Evolutionary conservation across 495 filamentous ascomycete species (phyloP), one percentile per base, ranked within the genome.

Genomic region (Clavariopsis aquatica): DNA sequence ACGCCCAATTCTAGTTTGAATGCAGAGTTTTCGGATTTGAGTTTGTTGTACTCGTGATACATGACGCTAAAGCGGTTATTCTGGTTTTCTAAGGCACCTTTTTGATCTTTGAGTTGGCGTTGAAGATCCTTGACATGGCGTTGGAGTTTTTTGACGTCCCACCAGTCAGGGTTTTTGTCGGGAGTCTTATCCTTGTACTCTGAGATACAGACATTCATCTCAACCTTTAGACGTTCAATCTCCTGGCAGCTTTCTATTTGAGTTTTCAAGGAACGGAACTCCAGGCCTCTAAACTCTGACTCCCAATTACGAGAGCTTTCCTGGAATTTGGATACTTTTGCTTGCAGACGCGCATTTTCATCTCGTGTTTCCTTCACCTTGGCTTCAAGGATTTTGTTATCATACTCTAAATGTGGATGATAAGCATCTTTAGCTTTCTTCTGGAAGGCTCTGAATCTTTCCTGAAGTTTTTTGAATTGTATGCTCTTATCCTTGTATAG

Each of bases 141-240:
- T 15, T 31, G 26, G 15, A 52, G 24, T 8, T 15, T 31, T 31
- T 52, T 31, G 8, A 52, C 24, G 13, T 28, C 12, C 49, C 49
- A 52, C 49, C 49, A 52, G 23, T 52, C 23, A 19, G 49, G 49
- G 24, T 52, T 31, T 9, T 29, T 52, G 22, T 52, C 49, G 13
- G 49, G 49, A 15, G 23, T 52, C 12, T 15, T 1, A 7, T 52
- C 24, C 26, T 29, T 27, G 24, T 52, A 52, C 8, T 19, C 49
- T 7, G 12, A 1, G 17, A 52, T 29, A 15, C 7, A 26, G 1
- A 15, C 49, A 13, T 29, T 27, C 49, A 52, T 27, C 49, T 52
- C 49, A 23, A 17, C 17, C 23, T 19, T 52, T 7, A 27, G 49
- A 9, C 17, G 28, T 6, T 52, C 49, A 10, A 52, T 52, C 17